Evolutionary conservation across 805 yeast genomes (phyloP).

Genomic region (Candida ovalis): DNA sequence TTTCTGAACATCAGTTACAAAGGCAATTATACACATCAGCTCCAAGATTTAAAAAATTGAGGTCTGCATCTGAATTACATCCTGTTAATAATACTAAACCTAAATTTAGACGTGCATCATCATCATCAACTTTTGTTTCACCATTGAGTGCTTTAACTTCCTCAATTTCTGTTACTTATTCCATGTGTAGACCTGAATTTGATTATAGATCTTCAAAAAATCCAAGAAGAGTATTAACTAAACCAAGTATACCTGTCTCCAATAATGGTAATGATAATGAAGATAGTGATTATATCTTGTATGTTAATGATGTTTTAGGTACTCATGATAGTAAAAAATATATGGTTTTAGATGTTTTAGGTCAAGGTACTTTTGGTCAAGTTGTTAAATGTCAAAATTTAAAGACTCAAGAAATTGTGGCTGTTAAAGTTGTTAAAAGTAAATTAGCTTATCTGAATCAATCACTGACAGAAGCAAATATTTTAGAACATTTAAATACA

Average conservation of each 20-base stretch:
- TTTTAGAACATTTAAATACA: conserved; percentile 75
- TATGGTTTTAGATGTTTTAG: conserved; percentile 83
- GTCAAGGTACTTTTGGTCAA: conserved; percentile 98
- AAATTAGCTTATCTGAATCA: conserved; percentile 90
- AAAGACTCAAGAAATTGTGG: conserved; percentile 78
- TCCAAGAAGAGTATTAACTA: conserved; percentile 89
- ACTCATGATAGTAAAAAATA: conserved; percentile 80
- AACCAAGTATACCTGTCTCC: conserved; percentile 78
- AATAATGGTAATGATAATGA: conserved; percentile 87
- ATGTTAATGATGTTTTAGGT: conserved; percentile 92
- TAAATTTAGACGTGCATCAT: conserved; percentile 66
- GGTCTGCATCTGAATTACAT: conserved; percentile 46
- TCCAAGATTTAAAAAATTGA: conserved; percentile 47
- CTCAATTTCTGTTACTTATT: conserved; percentile 72
- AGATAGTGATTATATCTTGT: conserved; percentile 85
- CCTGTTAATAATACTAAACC: conserved; percentile 63
- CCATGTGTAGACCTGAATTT: conserved; percentile 81
- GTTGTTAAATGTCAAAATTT: conserved; percentile 88
- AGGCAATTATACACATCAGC: conserved; percentile 24
- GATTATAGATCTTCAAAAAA: conserved; percentile 79
- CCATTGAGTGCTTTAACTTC: conserved; percentile 81
- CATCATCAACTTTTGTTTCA: conserved; percentile 60
- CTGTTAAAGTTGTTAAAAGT: conserved; percentile 91
- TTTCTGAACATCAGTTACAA: conserved; percentile 1
- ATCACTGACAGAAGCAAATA: conserved; percentile 83